phyloP scores from a whole-genome alignment of 257 asterid genomes.

The Verbascum thapsus region DNA sequence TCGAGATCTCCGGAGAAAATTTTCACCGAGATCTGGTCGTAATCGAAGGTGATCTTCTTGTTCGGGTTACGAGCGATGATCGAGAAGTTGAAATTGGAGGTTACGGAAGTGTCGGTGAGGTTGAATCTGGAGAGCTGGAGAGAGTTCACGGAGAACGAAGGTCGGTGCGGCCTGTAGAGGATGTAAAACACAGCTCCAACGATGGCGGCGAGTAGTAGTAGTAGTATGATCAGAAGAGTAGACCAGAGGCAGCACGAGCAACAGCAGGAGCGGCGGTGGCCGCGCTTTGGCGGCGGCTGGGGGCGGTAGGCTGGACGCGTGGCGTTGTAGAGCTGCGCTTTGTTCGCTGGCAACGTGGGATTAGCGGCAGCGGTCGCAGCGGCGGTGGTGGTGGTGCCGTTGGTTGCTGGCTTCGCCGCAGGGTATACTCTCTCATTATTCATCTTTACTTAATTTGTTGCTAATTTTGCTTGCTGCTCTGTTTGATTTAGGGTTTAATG shows the following conservation, averaged over 20 bases:
- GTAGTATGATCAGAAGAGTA: slow-evolving; percentile 46
- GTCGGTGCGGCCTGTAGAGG: slow-evolving; percentile 86
- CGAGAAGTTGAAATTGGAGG: slow-evolving; percentile 67
- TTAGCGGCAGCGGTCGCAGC: slow-evolving; percentile 47
- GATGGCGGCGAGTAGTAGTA: slow-evolving; percentile 59
- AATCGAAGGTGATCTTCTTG: slow-evolving; percentile 50
- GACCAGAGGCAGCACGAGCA: slow-evolving; percentile 73
- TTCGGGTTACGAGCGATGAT: slow-evolving; percentile 80
- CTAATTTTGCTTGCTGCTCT: slow-evolving; percentile 11
- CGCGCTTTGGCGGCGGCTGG: slow-evolving; percentile 62
- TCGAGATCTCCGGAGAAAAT: slow-evolving; percentile 51
- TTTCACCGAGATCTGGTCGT: slow-evolving; percentile 57
- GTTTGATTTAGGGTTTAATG: background rate
- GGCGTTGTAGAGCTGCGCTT: slow-evolving; percentile 69
- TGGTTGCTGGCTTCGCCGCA: slow-evolving; percentile 55
- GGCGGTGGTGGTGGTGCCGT: slow-evolving; percentile 37
- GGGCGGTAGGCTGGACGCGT: slow-evolving; percentile 83
- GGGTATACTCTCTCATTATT: slow-evolving; percentile 65
- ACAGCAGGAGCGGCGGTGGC: slow-evolving; percentile 61
- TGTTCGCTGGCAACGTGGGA: slow-evolving; percentile 60
- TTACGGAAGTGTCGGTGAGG: slow-evolving; percentile 62
- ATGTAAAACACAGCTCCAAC: slow-evolving; percentile 71
- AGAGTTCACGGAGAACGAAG: slow-evolving; percentile 62
- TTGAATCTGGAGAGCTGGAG: slow-evolving; percentile 74
- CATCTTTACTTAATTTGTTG: slow-evolving; percentile 46